A percentile compares a stretch with the other conserved stretches of the same genome.
Conservation (phyloP, 2,329 filamentous ascomycete genomes). For the Alternaria triticimaculans region DNA sequence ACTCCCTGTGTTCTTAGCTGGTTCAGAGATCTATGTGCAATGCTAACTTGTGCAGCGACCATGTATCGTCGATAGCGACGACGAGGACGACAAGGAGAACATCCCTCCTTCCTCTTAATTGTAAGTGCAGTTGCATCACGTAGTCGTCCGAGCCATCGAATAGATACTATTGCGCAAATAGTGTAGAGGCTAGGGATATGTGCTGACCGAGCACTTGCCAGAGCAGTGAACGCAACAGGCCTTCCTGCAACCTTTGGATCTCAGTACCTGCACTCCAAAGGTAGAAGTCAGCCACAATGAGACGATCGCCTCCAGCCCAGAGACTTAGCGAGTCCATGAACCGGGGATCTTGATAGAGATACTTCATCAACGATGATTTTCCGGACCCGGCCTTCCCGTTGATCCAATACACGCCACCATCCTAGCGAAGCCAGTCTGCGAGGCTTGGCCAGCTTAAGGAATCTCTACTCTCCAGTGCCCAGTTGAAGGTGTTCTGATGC, state of each 20-base stretch:
- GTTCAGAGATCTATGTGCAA: too few relatives aligned
- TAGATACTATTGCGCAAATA: not conserved
- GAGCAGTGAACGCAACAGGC: not conserved
- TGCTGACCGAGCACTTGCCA: not conserved
- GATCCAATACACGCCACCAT: not conserved
- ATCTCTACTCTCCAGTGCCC: not conserved
- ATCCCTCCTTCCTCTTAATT: too few relatives aligned
- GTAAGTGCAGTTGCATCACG: too few relatives aligned
- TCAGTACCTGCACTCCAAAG: not conserved
- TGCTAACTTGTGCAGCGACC: too few relatives aligned
- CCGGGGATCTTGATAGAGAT: not conserved
- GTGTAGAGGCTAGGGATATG: not conserved
- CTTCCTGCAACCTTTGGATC: not conserved
- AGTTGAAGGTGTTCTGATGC: not conserved
- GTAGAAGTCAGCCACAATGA: not conserved
- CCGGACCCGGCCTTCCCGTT: not conserved
- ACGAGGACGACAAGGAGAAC: too few relatives aligned
- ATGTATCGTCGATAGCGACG: too few relatives aligned
- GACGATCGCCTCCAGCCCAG: not conserved
- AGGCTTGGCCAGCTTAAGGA: not conserved
- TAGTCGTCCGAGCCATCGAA: too few relatives aligned
- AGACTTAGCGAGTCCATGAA: not conserved
- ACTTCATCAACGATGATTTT: not conserved
- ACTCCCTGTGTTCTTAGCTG: too few relatives aligned
- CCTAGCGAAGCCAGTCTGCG: not conserved